Percentiles rank a stretch among this genome's conserved stretches.
phyloP scores from a whole-genome alignment of 306 rosid genomes.

The Acacia melanoxylon region DNA sequence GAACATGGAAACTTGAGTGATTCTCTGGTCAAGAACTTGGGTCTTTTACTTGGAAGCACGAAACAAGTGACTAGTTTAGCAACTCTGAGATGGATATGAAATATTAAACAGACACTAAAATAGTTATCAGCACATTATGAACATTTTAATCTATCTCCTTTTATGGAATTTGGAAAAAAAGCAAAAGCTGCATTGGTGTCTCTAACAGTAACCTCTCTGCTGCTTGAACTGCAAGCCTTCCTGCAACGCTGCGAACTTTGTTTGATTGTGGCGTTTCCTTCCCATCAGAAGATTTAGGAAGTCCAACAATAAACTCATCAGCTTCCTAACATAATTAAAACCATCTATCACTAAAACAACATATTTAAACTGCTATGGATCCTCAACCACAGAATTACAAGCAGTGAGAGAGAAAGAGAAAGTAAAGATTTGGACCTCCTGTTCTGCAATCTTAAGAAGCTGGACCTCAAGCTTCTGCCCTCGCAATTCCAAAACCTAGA shows the following conservation, averaged over 20 bases:
- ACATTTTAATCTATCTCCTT: slow-evolving; percentile 2
- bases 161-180: slow-evolving; percentile 19
- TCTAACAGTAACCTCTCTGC: slow-evolving; percentile 80
- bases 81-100: slow-evolving; percentile 5
- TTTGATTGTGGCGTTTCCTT: slow-evolving; percentile 88
- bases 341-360: not conserved
- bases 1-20: not conserved
- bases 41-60: not conserved
- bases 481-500: slow-evolving; percentile 79
- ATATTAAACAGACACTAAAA: slow-evolving; percentile 18
- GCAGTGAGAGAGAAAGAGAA: not conserved
- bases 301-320: slow-evolving; percentile 88
- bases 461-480: slow-evolving; percentile 80
- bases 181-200: not conserved
- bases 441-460: slow-evolving; percentile 73
- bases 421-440: slow-evolving; percentile 42
- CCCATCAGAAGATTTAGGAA: slow-evolving; percentile 79
- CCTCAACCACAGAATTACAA: not conserved
- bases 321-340: slow-evolving; percentile 59
- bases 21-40: not conserved
- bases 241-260: slow-evolving; percentile 74
- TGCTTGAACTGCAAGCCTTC: slow-evolving; percentile 80
- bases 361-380: not conserved
- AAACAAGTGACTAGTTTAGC: slow-evolving; percentile 8
- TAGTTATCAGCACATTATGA: slow-evolving; percentile 14